phyloP scores from a whole-genome alignment of 257 asterid species.

The Echites panduratus region DNA sequence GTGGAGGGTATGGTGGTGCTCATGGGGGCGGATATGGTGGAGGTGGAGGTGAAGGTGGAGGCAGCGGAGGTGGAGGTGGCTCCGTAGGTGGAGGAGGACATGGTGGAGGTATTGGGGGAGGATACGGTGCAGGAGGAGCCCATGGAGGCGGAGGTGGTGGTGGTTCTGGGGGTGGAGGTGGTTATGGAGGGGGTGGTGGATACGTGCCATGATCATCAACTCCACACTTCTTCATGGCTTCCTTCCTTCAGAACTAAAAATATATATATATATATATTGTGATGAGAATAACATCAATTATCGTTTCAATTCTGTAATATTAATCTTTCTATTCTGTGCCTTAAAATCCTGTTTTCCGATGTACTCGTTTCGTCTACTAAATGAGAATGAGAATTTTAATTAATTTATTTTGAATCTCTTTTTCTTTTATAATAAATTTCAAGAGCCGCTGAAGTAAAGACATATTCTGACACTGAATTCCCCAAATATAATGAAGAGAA shows the following conservation, averaged over 20 bases:
- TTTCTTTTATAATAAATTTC: too few relatives aligned
- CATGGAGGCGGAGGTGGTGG: slow-evolving; percentile 26
- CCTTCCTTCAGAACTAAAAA: too few relatives aligned
- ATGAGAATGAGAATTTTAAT: too few relatives aligned
- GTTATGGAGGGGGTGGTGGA: slow-evolving; percentile 23
- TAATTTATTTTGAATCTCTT: too few relatives aligned
- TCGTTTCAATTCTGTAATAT: neutral
- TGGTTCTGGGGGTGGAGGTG: slow-evolving; percentile 17
- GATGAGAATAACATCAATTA: neutral
- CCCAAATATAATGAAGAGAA: too few relatives aligned
- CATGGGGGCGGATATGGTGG: slow-evolving; percentile 33
- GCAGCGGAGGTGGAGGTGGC: slow-evolving; percentile 29
- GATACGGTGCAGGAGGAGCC: slow-evolving; percentile 18
- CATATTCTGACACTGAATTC: too few relatives aligned
- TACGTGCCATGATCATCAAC: slow-evolving; percentile 22
- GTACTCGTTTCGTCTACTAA: too few relatives aligned
- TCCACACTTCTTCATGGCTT: neutral
- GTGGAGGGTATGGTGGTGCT: slow-evolving; percentile 36
- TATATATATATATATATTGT: neutral
- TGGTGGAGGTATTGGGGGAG: slow-evolving; percentile 22
- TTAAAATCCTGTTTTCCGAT: too few relatives aligned
- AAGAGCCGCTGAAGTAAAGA: too few relatives aligned
- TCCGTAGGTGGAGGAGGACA: slow-evolving; percentile 19
- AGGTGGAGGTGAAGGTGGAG: slow-evolving; percentile 38
- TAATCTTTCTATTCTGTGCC: too few relatives aligned